Evolutionary conservation across 208 protist species (phyloP), one percentile per base, ranked within the genome.

Genomic region (Acanthamoeba castellanii): DNA sequence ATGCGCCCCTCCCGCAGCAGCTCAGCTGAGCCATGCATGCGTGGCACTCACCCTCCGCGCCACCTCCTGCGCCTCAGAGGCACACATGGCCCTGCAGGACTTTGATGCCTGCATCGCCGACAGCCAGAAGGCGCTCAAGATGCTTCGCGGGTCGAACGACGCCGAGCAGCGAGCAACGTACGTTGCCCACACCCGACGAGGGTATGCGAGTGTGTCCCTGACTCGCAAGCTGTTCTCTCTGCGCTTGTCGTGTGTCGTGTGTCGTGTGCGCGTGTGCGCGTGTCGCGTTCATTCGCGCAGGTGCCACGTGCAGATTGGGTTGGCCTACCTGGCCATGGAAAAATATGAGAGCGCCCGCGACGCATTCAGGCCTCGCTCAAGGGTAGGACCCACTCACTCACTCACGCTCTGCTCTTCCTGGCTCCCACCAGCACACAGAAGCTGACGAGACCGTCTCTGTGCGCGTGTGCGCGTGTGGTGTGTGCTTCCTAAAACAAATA

Each of bases 281-380:
- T 89, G 14, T 89, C n/a, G n/a, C 72, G 72, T 50, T 92, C 20
- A 74, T 78, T 45, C 27, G 57, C 5, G 8, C 50, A 92, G 87
- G 32, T 92, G 87, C n/a, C n/a, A 92, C 45, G 61, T 92, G 1
- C 87, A 92, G 34, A 92, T 92, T 11, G 87, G 87, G 30, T n/a
- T 92, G 59, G 87, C 57, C 32, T 92, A 92, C 27, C 59, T 92
- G 57, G 87, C 87, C 50, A 68, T 78, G 64, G 87, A 92, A 30
- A 92, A 76, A 42, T 92, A 92, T 22, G 87, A 92, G 59, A 92
- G 87, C 27, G 87, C 87, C 22, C 87, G 87, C 22, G 87, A 92
- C 22, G 87, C 87, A 0, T 92, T 92, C 57, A 66, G 11, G 87
- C 87, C 87, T 66, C 87, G 61, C 87, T 92, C 87, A 92, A 92